These are phyloP conservation scores for Orychophragmus violaceus DNA, from an alignment of 345 rosid species.

Conservation along the genomic window DNA sequence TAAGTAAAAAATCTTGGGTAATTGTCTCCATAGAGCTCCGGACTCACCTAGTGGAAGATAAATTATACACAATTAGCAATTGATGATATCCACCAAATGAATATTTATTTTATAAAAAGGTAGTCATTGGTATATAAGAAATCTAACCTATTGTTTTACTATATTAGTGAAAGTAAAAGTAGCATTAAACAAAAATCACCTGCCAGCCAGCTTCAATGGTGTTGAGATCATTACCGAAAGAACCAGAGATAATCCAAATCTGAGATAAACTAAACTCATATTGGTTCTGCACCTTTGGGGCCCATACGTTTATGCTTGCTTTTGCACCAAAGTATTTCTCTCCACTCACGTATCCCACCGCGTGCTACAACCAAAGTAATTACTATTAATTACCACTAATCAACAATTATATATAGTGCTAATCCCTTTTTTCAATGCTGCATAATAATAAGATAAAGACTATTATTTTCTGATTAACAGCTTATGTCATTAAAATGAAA, in stretches of 20 bases:
- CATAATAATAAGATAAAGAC: no score
- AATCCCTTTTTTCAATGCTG: not conserved
- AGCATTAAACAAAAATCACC: conserved; percentile 41
- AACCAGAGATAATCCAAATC: conserved; percentile 95
- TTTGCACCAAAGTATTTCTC: conserved; percentile 96
- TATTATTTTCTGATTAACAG: not conserved
- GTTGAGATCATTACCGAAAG: conserved; percentile 90
- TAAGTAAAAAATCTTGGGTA: conserved; percentile 96
- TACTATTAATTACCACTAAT: not conserved
- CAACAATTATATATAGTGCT: not conserved
- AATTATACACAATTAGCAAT: not conserved
- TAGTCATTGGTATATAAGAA: no score
- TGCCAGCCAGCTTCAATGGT: conserved; percentile 99
- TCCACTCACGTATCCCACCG: conserved; percentile 92
- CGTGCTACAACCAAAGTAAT: conserved; percentile 38
- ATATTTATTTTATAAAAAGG: not conserved
- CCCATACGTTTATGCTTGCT: conserved; percentile 97
- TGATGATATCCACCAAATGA: no score
- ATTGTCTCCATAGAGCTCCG: conserved; percentile 91
- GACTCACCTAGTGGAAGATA: conserved; percentile 66
- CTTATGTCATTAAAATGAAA: not conserved
- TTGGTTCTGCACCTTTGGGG: conserved; percentile 70
- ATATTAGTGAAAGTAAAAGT: not conserved
- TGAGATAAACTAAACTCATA: conserved; percentile 96
- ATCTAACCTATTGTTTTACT: not conserved